Evolutionary conservation across 169 alveolate genomes (phyloP), one percentile per base, ranked within the genome.

Genomic region (Cryptosporidium viatorum): DNA sequence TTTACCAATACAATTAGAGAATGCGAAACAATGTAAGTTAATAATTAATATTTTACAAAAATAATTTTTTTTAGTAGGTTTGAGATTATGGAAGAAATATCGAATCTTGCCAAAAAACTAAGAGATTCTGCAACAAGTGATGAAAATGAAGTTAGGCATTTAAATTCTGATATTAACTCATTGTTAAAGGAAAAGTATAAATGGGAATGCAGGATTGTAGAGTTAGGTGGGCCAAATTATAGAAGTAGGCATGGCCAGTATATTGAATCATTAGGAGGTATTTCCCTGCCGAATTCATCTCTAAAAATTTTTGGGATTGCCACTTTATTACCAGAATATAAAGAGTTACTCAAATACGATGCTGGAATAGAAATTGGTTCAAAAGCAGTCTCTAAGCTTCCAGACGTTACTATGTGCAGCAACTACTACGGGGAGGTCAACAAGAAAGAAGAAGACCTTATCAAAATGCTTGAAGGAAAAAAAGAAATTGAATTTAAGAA

Each of bases 121-220:
- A 80, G 67, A 43, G 95, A 95, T 93, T 95, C 94, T 93, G 97
- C 97, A 31, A 91, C 94, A 14, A 74, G 95, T 73, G 98, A 97
- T 23, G 98, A 97, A 84, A 94, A 93, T 75, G 93, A 96, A 80
- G 93, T 97, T 29, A 91, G 99, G 62, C 97, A 95, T 52, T 67
- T 96, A 65, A 97, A 97, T 92, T 98, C 95, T 91, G 97, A 96
- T 62, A 97, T 97, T 1, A 97, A 97, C 91, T 85, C 93, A 55
- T 93, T 96, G 52, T 71, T 96, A 10, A 94, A 96, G 86, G 98
- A 95, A 87, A 96, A 95, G 84, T 73, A 85, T 16, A 67, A 85
- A 26, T 97, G 98, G 98, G 99, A 97, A 80, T 96, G 93, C 50
- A 92, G 98, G 84, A 96, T 96, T 48, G 92, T 93, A 69, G 95